Conservation (phyloP, 768 basidiomycete species). For the Tephrocybe sp. region DNA sequence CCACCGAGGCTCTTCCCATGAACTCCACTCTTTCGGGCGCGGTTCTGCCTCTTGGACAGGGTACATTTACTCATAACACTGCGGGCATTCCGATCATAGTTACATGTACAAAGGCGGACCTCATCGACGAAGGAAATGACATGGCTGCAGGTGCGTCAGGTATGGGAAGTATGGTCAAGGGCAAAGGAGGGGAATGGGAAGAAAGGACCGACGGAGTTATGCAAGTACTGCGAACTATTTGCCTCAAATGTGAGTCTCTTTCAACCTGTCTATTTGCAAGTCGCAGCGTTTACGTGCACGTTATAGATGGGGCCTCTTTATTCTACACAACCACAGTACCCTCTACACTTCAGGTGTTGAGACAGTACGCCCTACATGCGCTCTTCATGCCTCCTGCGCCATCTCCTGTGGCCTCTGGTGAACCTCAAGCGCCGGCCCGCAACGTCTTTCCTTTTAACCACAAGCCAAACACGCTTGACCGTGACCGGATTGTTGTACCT, state of each 20-base stretch:
- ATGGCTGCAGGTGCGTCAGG: slow-evolving; percentile 74
- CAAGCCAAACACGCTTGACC: slow-evolving; percentile 89
- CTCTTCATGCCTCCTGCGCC: slow-evolving; percentile 80
- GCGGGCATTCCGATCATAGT: slow-evolving; percentile 88
- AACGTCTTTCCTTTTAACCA: slow-evolving; percentile 87
- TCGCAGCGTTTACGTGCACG: neutral
- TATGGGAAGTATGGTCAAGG: slow-evolving; percentile 90
- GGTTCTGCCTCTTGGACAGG: slow-evolving; percentile 79
- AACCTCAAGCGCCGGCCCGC: slow-evolving; percentile 64
- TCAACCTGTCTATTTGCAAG: neutral
- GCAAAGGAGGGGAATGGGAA: slow-evolving; percentile 92
- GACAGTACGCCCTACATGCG: slow-evolving; percentile 82
- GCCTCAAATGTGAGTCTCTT: slow-evolving; percentile 77
- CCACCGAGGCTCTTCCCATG: slow-evolving; percentile 61
- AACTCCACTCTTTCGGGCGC: slow-evolving; percentile 64
- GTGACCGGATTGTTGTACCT: slow-evolving; percentile 90
- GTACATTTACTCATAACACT: slow-evolving; percentile 83
- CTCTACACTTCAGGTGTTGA: slow-evolving; percentile 68
- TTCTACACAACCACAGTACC: slow-evolving; percentile 91
- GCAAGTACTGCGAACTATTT: slow-evolving; percentile 92
- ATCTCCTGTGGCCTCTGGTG: slow-evolving; percentile 58
- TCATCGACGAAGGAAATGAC: slow-evolving; percentile 83
- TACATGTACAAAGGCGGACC: slow-evolving; percentile 89
- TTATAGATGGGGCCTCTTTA: slow-evolving; percentile 82
- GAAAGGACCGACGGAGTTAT: slow-evolving; percentile 94